Conservation (phyloP, 257 asterid genomes). For the Jasminum sambac region DNA sequence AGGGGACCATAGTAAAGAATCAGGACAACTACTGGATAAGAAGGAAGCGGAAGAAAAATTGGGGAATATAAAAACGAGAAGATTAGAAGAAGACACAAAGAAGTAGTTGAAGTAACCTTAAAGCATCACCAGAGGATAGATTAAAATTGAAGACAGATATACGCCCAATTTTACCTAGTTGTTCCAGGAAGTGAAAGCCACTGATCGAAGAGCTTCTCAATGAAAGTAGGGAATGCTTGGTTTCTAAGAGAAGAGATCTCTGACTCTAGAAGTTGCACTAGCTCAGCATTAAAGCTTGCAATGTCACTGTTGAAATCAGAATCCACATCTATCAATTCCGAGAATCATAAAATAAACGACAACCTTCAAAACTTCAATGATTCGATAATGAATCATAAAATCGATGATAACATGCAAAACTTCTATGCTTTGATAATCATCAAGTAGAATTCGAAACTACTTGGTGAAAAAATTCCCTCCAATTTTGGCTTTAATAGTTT, state of each 20-base stretch:
- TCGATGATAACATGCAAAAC: conserved; percentile 31
- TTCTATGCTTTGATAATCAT: conserved; percentile 33
- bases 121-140: neutral
- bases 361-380: conserved; percentile 36
- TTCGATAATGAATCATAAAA: conserved; percentile 24
- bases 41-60: no score
- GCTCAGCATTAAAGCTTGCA: conserved; percentile 76
- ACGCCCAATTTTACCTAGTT: conserved; percentile 51
- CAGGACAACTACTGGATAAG: no score
- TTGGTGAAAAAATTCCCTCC: conserved; percentile 9
- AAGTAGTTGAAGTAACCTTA: no score
- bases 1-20: no score
- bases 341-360: conserved; percentile 21
- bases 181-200: conserved; percentile 96
- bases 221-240: conserved; percentile 73
- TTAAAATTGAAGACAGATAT: conserved; percentile 9
- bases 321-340: conserved; percentile 50
- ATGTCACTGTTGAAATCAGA: conserved; percentile 81
- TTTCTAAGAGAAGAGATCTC: conserved; percentile 85
- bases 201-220: conserved; percentile 87
- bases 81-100: no score
- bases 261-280: conserved; percentile 87
- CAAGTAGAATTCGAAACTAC: conserved; percentile 33
- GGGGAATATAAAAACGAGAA: no score
- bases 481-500: neutral